Evolutionary conservation across 2,329 filamentous ascomycete species (phyloP), one percentile per base, ranked within the genome.

Genomic region (Aphanoascus verrucosus): DNA sequence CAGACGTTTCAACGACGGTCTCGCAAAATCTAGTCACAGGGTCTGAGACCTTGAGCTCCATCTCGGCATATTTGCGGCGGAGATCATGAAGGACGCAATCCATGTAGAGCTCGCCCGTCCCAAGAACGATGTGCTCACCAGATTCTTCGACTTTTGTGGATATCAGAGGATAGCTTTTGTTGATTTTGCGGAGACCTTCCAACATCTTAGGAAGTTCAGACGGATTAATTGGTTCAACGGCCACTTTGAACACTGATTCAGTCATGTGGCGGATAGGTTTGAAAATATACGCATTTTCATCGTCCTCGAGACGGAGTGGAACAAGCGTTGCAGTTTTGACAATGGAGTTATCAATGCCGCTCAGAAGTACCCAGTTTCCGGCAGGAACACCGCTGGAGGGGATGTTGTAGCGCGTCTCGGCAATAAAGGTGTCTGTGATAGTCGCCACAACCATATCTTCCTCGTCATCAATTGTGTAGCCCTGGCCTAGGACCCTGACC

Each of bases 81-180:
- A 98, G 77, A 66, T 98, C 93, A 68, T 98, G 93, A 44, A 98
- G 77, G 2, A 98, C 91, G 64, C 93, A 98, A 68, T 98, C 93
- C 90, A 98, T 97, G 74, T 98, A 98, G n/a, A 98, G 77, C 69
- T 98, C 93, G 56, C 93, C 93, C 0, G 93, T 98, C 20, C 93
- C 93, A 3, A 98, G 80, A 45, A 98, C 79, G 59, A 98, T 85
- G 66, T 98, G 93, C 70, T 98, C 93, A 49, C 93, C 93, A 1
- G 89, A 96, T 71, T 98, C 93, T 68, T 98, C 93, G 2, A 98
- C 93, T 69, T 97, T 97, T 3, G 93, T 98, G 11, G 86, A 88
- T 62, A 97, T 87, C 23, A 98, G 78, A 31, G 93, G 93, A 63
- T 97, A 98, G 63, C 88, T 94, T 71, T 98, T 98, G 76, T 96